phyloP scores from a whole-genome alignment of 768 basidiomycete genomes.

The Boletus subcaerulescens region DNA sequence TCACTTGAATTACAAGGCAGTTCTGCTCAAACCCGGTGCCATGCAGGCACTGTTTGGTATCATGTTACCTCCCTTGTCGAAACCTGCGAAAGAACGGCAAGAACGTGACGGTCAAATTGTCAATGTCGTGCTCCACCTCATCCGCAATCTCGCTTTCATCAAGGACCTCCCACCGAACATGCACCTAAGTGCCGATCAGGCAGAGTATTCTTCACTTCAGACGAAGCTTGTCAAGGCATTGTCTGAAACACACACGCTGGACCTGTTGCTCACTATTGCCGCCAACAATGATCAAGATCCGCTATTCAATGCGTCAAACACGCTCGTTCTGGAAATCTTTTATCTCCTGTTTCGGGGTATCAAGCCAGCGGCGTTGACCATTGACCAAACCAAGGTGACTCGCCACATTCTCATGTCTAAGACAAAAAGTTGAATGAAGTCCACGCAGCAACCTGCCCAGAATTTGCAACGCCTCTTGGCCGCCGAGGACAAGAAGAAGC shows the following conservation, averaged over 20 bases:
- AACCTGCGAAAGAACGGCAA: slow-evolving; percentile 60
- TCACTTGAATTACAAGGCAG: slow-evolving; percentile 88
- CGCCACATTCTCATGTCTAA: slow-evolving; percentile 1
- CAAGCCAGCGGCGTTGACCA: slow-evolving; percentile 54
- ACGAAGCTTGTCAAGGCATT: slow-evolving; percentile 70
- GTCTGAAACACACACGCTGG: slow-evolving; percentile 66
- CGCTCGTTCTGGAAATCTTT: slow-evolving; percentile 87
- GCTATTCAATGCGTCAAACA: slow-evolving; percentile 85
- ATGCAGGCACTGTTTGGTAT: slow-evolving; percentile 73
- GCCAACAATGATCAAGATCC: slow-evolving; percentile 72
- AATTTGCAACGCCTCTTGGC: slow-evolving; percentile 75
- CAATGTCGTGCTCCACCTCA: slow-evolving; percentile 81
- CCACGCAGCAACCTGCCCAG: slow-evolving; percentile 58
- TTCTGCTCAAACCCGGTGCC: slow-evolving; percentile 58
- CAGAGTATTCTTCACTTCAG: slow-evolving; percentile 76
- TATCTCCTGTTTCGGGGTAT: slow-evolving; percentile 86
- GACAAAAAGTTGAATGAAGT: slow-evolving; percentile 10
- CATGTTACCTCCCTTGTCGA: slow-evolving; percentile 75
- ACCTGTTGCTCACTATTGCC: slow-evolving; percentile 82
- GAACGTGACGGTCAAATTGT: slow-evolving; percentile 85
- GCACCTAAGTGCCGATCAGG: slow-evolving; percentile 70
- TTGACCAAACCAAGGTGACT: slow-evolving; percentile 63
- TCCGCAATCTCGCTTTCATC: slow-evolving; percentile 94
- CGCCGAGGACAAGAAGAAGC: slow-evolving; percentile 65
- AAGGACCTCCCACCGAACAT: slow-evolving; percentile 77